These are phyloP conservation scores for Maudiozyma barnettii DNA, from an alignment of 805 yeast species.

Conservation along the genomic window DNA sequence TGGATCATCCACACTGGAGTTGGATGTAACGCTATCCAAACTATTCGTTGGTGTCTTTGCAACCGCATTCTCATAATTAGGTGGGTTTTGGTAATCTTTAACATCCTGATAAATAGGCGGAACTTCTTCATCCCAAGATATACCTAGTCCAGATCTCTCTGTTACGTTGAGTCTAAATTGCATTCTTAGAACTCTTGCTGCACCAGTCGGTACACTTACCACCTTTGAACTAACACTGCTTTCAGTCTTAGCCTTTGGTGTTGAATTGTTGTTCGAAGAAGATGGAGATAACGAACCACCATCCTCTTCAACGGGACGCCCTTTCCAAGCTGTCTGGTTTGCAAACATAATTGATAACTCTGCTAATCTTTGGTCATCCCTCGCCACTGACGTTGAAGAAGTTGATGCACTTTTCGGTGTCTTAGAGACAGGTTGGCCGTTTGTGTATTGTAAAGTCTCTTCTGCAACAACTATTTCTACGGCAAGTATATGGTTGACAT, in stretches of 20 bases:
- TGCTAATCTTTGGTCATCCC: slow-evolving; percentile 34
- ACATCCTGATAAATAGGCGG: slow-evolving; percentile 94
- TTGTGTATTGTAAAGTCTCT: slow-evolving; percentile 47
- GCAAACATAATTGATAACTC: slow-evolving; percentile 37
- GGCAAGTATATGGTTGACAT: slow-evolving; percentile 64
- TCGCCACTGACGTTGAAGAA: slow-evolving; percentile 3
- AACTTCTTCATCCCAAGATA: slow-evolving; percentile 98
- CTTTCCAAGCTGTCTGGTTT: slow-evolving; percentile 22
- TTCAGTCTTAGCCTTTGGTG: neutral
- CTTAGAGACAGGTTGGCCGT: slow-evolving; percentile 22
- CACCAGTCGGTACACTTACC: slow-evolving; percentile 80
- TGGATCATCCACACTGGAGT: slow-evolving; percentile 1
- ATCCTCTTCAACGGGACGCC: slow-evolving; percentile 16
- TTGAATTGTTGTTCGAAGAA: slow-evolving; percentile 7
- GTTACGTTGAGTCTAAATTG: slow-evolving; percentile 78
- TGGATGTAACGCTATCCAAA: neutral
- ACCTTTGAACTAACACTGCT: slow-evolving; percentile 10
- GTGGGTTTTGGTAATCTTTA: slow-evolving; percentile 66
- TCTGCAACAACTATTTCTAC: slow-evolving; percentile 93
- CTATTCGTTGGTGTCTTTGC: neutral
- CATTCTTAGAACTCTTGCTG: slow-evolving; percentile 91
- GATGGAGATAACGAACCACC: slow-evolving; percentile 9
- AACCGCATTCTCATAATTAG: slow-evolving; percentile 46
- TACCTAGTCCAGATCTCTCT: slow-evolving; percentile 90
- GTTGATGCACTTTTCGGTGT: neutral